phyloP scores from a whole-genome alignment of 352 stramenopile genomes.

The Phytopythium mirpurense region DNA sequence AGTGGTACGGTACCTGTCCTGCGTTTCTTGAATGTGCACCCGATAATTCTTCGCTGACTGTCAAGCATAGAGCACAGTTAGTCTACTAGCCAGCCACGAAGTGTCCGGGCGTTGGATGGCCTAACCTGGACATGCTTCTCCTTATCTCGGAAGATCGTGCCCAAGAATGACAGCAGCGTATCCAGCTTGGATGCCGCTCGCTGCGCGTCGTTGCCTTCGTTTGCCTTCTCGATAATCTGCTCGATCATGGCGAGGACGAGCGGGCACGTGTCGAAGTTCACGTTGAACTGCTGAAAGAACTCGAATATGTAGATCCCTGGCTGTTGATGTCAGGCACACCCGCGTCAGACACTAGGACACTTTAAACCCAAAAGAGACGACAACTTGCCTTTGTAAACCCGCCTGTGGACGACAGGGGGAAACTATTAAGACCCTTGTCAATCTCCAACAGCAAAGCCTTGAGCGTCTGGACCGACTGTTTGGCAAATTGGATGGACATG shows the following conservation, averaged over 20 bases:
- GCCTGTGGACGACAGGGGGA: constrained; percentile 61
- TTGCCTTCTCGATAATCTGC: constrained; percentile 83
- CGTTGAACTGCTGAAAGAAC: constrained; percentile 89
- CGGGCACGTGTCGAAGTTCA: constrained; percentile 85
- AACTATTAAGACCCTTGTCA: constrained; percentile 73
- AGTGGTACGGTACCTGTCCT: constrained; percentile 40
- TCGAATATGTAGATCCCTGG: constrained; percentile 88
- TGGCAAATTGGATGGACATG: not conserved
- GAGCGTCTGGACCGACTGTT: constrained; percentile 71
- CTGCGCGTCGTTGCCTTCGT: constrained; percentile 61
- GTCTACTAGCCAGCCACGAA: not conserved
- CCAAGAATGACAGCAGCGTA: constrained; percentile 74
- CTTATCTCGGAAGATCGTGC: constrained; percentile 83
- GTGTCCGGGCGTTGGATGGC: too few relatives aligned
- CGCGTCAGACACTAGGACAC: constrained; percentile 6
- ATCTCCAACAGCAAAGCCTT: constrained; percentile 83
- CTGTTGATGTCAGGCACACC: constrained; percentile 15
- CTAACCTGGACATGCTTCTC: constrained; percentile 73
- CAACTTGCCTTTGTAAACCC: constrained; percentile 77
- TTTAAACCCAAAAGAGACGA: not conserved
- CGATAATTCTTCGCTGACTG: constrained; percentile 76
- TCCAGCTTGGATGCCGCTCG: constrained; percentile 74
- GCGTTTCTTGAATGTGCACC: constrained; percentile 88
- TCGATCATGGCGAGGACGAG: constrained; percentile 86
- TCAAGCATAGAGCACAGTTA: not conserved